Conservation (phyloP, 345 rosid genomes). For the Salix brachista region DNA sequence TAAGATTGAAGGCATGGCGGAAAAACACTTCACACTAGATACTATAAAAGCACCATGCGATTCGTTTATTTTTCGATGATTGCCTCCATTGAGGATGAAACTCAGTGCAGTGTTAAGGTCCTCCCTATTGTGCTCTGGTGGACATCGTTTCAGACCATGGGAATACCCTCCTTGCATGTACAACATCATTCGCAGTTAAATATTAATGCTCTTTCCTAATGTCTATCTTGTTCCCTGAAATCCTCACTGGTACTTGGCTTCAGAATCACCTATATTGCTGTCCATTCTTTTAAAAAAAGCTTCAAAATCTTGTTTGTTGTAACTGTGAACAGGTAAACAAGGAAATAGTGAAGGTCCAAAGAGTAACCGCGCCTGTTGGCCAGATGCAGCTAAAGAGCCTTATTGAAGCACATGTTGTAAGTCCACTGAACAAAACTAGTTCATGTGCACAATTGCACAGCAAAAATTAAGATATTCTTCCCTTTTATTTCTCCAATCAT, state of each 20-base stretch:
- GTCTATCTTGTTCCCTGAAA: too few species aligned
- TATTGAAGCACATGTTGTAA: slow-evolving; percentile 88
- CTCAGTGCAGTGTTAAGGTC: not conserved
- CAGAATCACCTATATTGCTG: not conserved
- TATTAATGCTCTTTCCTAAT: not conserved
- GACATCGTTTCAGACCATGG: not conserved
- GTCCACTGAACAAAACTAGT: slow-evolving; percentile 21
- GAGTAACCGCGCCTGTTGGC: slow-evolving; percentile 95
- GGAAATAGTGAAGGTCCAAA: slow-evolving; percentile 91
- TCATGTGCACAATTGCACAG: not conserved
- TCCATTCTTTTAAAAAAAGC: not conserved
- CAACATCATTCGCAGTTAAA: not conserved
- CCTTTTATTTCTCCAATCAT: not conserved
- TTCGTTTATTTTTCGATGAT: not conserved
- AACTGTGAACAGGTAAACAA: slow-evolving; percentile 56
- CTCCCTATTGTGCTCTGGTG: not conserved
- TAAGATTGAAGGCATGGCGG: too few species aligned
- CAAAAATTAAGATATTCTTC: not conserved
- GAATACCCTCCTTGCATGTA: not conserved
- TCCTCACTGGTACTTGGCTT: not conserved
- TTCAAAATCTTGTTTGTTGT: not conserved
- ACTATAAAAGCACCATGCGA: not conserved
- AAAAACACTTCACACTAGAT: not conserved
- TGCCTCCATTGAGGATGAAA: not conserved
- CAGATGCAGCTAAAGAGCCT: slow-evolving; percentile 89